These are phyloP conservation scores for Coleophoma cylindrospora DNA, from an alignment of 2,329 filamentous ascomycete species.

Conservation along the genomic window DNA sequence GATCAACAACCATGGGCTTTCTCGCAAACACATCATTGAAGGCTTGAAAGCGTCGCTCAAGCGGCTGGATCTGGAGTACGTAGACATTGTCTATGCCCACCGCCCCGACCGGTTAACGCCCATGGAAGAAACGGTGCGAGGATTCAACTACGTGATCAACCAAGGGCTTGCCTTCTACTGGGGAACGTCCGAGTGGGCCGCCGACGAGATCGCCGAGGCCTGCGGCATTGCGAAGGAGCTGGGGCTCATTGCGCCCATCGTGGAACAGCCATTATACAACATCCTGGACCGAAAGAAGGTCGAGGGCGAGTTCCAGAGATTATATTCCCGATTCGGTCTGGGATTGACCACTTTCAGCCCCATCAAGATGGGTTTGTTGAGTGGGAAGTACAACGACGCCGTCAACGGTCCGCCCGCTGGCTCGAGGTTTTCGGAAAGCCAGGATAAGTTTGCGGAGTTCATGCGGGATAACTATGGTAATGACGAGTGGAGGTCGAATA, in stretches of 20 bases:
- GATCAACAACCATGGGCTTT: slow-evolving; percentile 52
- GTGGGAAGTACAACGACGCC: slow-evolving; percentile 59
- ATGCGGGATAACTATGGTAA: slow-evolving; percentile 31
- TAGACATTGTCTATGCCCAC: slow-evolving; percentile 60
- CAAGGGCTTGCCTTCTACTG: slow-evolving; percentile 60
- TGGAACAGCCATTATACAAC: slow-evolving; percentile 63
- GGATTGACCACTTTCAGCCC: slow-evolving; percentile 59
- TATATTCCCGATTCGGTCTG: slow-evolving; percentile 52
- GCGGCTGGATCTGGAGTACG: slow-evolving; percentile 45
- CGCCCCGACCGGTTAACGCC: slow-evolving; percentile 51
- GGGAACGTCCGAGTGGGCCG: slow-evolving; percentile 58
- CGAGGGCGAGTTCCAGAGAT: slow-evolving; percentile 51
- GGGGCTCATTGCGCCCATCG: slow-evolving; percentile 51
- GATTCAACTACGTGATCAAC: slow-evolving; percentile 40
- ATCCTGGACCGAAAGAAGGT: slow-evolving; percentile 53
- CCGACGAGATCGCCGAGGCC: slow-evolving; percentile 54
- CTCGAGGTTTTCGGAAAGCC: slow-evolving; percentile 47
- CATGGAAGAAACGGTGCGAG: slow-evolving; percentile 58
- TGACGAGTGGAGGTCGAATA: slow-evolving; percentile 24
- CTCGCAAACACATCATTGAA: slow-evolving; percentile 56
- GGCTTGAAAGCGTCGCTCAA: slow-evolving; percentile 47
- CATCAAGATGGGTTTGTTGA: slow-evolving; percentile 50
- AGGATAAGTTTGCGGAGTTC: slow-evolving; percentile 36
- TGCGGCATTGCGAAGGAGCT: slow-evolving; percentile 50
- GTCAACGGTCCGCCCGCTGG: slow-evolving; percentile 41